phyloP scores from a whole-genome alignment of 2,329 filamentous ascomycete genomes.

The Aspergillus awamori region DNA sequence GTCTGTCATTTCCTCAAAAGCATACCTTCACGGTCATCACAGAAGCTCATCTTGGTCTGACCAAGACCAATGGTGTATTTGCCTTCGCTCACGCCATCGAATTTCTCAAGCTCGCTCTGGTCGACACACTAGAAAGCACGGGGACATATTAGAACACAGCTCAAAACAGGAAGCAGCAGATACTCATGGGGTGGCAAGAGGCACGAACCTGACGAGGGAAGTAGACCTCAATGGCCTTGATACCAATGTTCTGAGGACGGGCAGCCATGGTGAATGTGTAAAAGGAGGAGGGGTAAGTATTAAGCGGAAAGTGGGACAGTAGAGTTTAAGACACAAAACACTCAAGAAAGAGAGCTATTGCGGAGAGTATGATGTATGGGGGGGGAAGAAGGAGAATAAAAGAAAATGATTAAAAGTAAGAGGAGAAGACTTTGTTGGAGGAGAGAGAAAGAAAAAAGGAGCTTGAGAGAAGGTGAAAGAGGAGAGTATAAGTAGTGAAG shows the following conservation, averaged over 20 bases:
- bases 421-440: background rate
- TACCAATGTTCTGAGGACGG: slow-evolving; percentile 84
- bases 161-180: slow-evolving; percentile 5
- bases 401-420: slow-evolving; percentile 7
- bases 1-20: background rate
- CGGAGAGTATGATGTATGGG: background rate
- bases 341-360: slow-evolving; percentile 4
- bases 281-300: slow-evolving; percentile 12
- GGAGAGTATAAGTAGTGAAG: slow-evolving; percentile 18
- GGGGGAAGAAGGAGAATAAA: background rate
- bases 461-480: slow-evolving; percentile 18
- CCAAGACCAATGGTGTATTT: slow-evolving; percentile 92
- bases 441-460: slow-evolving; percentile 17
- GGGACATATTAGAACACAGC: slow-evolving; percentile 19
- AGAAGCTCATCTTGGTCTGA: slow-evolving; percentile 91
- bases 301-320: slow-evolving; percentile 13
- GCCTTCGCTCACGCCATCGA: slow-evolving; percentile 77
- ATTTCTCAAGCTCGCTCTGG: slow-evolving; percentile 80
- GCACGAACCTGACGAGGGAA: slow-evolving; percentile 77
- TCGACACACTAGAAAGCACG: slow-evolving; percentile 69
- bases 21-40: slow-evolving; percentile 83
- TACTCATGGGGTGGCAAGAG: background rate
- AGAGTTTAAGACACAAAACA: slow-evolving; percentile 8
- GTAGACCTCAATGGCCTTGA: slow-evolving; percentile 91
- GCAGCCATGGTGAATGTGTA: slow-evolving; percentile 62